Evolutionary conservation across 805 yeast genomes (phyloP), one percentile per base, ranked within the genome.

Genomic region (Suhomyces sp.): DNA sequence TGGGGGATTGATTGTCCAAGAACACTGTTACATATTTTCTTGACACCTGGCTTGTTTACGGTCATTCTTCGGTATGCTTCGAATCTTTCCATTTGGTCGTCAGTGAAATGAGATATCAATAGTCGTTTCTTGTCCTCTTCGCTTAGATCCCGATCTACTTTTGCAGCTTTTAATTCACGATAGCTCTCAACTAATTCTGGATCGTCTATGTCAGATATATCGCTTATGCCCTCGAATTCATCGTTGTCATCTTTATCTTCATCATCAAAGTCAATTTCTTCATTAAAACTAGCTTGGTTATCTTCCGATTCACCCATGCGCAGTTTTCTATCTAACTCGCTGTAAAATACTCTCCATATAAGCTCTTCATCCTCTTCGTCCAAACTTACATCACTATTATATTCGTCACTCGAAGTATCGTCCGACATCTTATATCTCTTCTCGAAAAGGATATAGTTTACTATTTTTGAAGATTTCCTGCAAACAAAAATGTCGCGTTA

Each of bases 71-170:
- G 79, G 68, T 84, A 91, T 20, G 87, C 87, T 65, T 91, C 97
- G 67, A 90, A 93, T 48, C 97, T 71, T 52, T 85, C 84, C 84
- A 88, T 85, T 64, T 93, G 97, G 25, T 84, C 88, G n/a, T 81
- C 81, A 57, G 87, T 86, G 65, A 93, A 81, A 56, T 84, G 82
- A 19, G 89, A 82, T 53, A 91, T 79, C 56, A 92, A 73, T 24
- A 90, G 61, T 50, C 84, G 75, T 50, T 82, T 77, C 52, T 79
- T 75, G 41, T 86, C 89, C 55, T 84, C 86, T 49, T 82, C 77
- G 20, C 60, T 54, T 27, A 73, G 52, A 19, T 63, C 55, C 25
- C 54, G 58, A 41, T 62, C 66, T 17, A 56, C 56, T 33, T 66
- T 72, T 49, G 72, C 51, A 37, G 75, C 75, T 47, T 60, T 64